Evolutionary conservation across 805 yeast genomes (phyloP).

Genomic region (Saturnispora gosingensis): DNA sequence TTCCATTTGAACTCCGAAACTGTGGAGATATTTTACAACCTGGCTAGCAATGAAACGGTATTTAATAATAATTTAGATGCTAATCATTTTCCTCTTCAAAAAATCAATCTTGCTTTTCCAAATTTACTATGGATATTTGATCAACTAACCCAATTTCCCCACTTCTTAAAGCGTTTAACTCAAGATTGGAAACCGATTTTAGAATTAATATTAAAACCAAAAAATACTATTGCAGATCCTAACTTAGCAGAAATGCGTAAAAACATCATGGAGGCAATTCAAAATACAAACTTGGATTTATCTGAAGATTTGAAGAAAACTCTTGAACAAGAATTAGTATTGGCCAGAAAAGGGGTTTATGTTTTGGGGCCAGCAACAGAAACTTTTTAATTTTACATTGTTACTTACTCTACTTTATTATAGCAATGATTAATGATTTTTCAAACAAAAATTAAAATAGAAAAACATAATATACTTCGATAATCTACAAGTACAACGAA

Average conservation of each 20-base stretch:
- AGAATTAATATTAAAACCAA: slow-evolving; percentile 1
- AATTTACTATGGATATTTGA: slow-evolving; percentile 9
- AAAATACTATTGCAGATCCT: slow-evolving; percentile 3
- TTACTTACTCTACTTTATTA: background rate
- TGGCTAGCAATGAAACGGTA: slow-evolving; percentile 15
- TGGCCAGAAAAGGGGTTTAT: slow-evolving; percentile 1
- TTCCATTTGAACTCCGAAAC: slow-evolving; percentile 18
- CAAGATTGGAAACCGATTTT: slow-evolving; percentile 16
- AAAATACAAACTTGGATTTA: background rate
- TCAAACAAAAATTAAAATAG: background rate
- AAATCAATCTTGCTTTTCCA: slow-evolving; percentile 11
- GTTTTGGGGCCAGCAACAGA: slow-evolving; percentile 9
- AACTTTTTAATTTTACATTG: background rate
- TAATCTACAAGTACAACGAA: slow-evolving; percentile 58
- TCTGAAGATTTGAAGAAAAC: background rate
- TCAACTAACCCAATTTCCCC: slow-evolving; percentile 15
- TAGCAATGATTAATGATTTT: background rate
- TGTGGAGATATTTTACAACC: slow-evolving; percentile 18
- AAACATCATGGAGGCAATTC: background rate
- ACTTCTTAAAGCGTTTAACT: slow-evolving; percentile 20
- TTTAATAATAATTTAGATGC: slow-evolving; percentile 16
- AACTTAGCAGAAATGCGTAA: background rate
- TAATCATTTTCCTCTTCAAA: slow-evolving; percentile 3
- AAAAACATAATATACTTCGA: background rate
- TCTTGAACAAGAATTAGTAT: background rate